Conservation (phyloP, 1,284 basidiomycete species). For the Peniophora sp. region DNA sequence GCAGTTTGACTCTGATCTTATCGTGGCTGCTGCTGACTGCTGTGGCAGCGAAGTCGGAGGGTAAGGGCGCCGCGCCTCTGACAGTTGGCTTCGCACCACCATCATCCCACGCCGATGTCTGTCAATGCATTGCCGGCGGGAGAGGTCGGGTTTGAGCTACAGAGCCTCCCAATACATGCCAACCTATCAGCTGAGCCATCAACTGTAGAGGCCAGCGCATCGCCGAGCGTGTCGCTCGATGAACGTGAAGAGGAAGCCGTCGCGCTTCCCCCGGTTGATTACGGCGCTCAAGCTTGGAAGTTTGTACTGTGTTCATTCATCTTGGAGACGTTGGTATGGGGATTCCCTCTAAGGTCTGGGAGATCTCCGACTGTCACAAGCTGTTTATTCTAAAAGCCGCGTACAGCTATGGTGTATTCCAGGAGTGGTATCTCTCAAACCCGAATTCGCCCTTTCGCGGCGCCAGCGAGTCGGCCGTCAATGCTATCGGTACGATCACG, state of each 20-base stretch:
- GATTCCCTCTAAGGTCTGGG: conserved; percentile 8
- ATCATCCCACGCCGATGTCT: no score
- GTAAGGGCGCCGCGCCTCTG: no score
- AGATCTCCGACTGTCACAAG: background rate
- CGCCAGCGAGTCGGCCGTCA: conserved; percentile 12
- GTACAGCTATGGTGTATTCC: conserved; percentile 6
- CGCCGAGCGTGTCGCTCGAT: no score
- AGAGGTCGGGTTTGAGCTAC: no score
- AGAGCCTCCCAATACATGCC: no score
- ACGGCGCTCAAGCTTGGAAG: conserved; percentile 6
- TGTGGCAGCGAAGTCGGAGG: no score
- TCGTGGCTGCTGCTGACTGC: no score
- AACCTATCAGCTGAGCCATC: no score
- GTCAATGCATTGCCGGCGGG: no score
- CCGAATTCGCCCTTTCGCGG: conserved; percentile 13
- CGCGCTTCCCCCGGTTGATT: conserved; percentile 5
- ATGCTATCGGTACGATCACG: conserved; percentile 15
- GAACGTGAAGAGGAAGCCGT: conserved; percentile 1
- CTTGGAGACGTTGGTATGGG: conserved; percentile 9
- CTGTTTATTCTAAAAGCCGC: background rate
- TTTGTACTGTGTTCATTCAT: conserved; percentile 9
- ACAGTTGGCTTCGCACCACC: no score
- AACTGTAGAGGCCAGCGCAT: no score
- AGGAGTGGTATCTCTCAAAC: conserved; percentile 15
- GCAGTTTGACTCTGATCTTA: no score